Evolutionary conservation across 1,139 yeast species (phyloP).

Genomic region (Suhomyces choctaworum): DNA sequence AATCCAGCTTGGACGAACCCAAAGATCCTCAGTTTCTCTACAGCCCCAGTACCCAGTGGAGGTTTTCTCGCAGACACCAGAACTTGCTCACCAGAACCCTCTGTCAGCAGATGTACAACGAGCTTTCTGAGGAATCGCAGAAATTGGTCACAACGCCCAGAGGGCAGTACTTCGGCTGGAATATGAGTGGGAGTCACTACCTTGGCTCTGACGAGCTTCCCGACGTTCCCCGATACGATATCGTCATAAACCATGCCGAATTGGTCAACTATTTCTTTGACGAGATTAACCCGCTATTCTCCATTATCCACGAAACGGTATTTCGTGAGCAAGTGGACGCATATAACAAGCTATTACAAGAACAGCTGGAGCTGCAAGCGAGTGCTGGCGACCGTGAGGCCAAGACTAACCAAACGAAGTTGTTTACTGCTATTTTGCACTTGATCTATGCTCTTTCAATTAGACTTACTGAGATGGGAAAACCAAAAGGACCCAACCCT

Average conservation of each 20-base stretch:
- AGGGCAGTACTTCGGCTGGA: slow-evolving; percentile 66
- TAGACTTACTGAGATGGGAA: slow-evolving; percentile 52
- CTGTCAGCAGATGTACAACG: slow-evolving; percentile 39
- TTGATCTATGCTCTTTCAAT: slow-evolving; percentile 53
- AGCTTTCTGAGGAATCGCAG: slow-evolving; percentile 40
- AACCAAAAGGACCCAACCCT: slow-evolving; percentile 36
- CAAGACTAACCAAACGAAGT: slow-evolving; percentile 34
- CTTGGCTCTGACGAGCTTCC: slow-evolving; percentile 44
- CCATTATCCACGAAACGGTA: slow-evolving; percentile 55
- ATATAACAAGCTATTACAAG: slow-evolving; percentile 26
- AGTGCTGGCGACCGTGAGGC: slow-evolving; percentile 16
- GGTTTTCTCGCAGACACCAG: slow-evolving; percentile 53
- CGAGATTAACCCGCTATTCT: slow-evolving; percentile 56
- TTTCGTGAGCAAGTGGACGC: slow-evolving; percentile 52
- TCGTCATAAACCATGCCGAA: slow-evolving; percentile 14
- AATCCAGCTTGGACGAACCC: slow-evolving; percentile 16
- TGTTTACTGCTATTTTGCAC: slow-evolving; percentile 55
- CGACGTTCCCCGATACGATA: slow-evolving; percentile 27
- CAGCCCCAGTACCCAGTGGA: slow-evolving; percentile 42
- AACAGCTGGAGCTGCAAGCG: slow-evolving; percentile 12
- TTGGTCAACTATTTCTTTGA: slow-evolving; percentile 46
- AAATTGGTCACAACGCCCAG: slow-evolving; percentile 50
- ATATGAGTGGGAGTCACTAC: slow-evolving; percentile 59
- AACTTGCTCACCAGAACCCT: slow-evolving; percentile 48
- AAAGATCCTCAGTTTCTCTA: slow-evolving; percentile 13